These are phyloP conservation scores for Ambrosia trifida DNA, from an alignment of 129 eudicot genomes.

Conservation along the genomic window DNA sequence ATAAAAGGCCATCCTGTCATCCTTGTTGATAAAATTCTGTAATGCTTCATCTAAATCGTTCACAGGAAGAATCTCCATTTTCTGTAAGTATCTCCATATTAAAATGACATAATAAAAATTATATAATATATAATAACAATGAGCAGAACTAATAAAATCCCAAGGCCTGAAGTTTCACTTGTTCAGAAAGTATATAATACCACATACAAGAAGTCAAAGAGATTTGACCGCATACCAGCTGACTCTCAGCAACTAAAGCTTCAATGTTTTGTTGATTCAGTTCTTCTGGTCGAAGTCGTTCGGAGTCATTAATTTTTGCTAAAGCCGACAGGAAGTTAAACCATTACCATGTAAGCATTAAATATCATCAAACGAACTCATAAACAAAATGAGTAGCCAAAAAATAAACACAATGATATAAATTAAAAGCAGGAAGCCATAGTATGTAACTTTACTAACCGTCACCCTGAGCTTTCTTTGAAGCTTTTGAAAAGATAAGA, in stretches of 20 bases:
- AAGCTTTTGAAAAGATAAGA: conserved; percentile 87
- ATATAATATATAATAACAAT: background rate
- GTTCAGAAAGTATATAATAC: background rate
- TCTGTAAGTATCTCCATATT: conserved; percentile 41
- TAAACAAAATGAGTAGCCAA: conserved; percentile 9
- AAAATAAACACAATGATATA: background rate
- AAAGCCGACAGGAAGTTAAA: conserved; percentile 22
- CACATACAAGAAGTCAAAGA: conserved; percentile 20
- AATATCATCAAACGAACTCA: background rate
- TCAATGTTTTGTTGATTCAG: conserved; percentile 95
- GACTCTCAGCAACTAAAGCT: conserved; percentile 96
- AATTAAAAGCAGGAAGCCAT: conserved; percentile 8
- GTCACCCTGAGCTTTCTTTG: conserved; percentile 53
- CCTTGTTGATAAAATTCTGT: conserved; percentile 91
- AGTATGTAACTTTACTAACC: conserved; percentile 44
- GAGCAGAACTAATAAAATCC: background rate
- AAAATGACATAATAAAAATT: background rate
- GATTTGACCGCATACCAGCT: conserved; percentile 62
- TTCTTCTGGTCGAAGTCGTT: conserved; percentile 92
- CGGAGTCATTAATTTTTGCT: conserved; percentile 74
- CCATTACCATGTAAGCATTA: conserved; percentile 21
- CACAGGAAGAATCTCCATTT: conserved; percentile 98
- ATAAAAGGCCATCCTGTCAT: conserved; percentile 83
- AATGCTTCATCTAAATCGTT: conserved; percentile 93
- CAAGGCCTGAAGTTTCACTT: conserved; percentile 3